Evolutionary conservation across 2,329 filamentous ascomycete species (phyloP).

Genomic region (Lithohypha guttulata): DNA sequence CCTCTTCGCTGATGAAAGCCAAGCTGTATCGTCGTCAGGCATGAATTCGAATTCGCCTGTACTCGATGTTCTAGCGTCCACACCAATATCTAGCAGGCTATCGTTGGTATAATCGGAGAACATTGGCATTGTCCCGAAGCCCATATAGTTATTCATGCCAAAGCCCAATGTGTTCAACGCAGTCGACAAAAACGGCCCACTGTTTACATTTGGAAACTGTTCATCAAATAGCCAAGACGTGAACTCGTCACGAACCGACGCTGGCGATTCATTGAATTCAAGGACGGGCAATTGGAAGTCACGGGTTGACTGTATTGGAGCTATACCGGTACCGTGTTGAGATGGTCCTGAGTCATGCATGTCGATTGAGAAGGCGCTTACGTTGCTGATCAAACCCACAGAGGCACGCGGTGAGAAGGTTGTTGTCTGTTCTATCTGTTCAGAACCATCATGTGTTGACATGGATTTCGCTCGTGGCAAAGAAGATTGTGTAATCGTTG

Average conservation of each 20-base stretch:
- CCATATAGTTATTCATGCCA: slow-evolving; percentile 40
- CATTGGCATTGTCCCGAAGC: slow-evolving; percentile 29
- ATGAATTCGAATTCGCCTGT: slow-evolving; percentile 73
- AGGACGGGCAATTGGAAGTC: slow-evolving; percentile 84
- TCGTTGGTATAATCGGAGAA: slow-evolving; percentile 33
- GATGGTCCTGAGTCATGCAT: too few species aligned
- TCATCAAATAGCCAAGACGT: slow-evolving; percentile 75
- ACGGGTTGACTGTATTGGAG: too few species aligned
- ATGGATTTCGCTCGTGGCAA: slow-evolving; percentile 10
- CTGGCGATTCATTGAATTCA: slow-evolving; percentile 74
- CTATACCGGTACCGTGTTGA: too few species aligned
- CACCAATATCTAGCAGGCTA: slow-evolving; percentile 20
- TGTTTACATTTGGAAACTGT: slow-evolving; percentile 23
- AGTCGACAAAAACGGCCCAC: slow-evolving; percentile 24
- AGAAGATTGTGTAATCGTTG: slow-evolving; percentile 7
- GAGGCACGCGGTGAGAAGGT: too few species aligned
- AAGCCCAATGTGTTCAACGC: slow-evolving; percentile 44
- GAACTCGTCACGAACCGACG: slow-evolving; percentile 78
- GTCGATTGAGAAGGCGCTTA: slow-evolving; percentile 13
- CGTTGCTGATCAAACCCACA: slow-evolving; percentile 21
- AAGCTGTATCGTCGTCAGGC: slow-evolving; percentile 47
- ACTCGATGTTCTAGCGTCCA: slow-evolving; percentile 66
- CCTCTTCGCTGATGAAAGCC: slow-evolving; percentile 75
- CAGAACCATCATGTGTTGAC: too few species aligned
- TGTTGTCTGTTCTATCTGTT: too few species aligned